A percentile compares a stretch with the other conserved stretches of the same genome.
phyloP scores from a whole-genome alignment of 2,329 filamentous ascomycete genomes.

The Sphaerostilbella broomeana region DNA sequence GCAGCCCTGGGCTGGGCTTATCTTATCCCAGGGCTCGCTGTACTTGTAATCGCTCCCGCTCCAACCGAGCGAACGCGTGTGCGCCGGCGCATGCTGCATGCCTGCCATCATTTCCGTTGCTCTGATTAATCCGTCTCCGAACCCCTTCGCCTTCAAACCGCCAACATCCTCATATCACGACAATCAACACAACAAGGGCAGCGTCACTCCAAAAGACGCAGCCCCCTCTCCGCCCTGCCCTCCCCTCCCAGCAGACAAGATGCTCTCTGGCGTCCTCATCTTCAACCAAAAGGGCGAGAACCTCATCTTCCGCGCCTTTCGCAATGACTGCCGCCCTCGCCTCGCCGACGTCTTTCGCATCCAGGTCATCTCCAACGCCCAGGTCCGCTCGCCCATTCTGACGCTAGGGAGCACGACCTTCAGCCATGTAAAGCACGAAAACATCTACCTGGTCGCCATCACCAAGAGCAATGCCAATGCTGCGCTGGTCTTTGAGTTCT shows the following conservation, averaged over 20 bases:
- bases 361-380: constrained; percentile 96
- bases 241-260: constrained; percentile 40
- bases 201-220: too few species aligned
- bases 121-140: too few species aligned
- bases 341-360: constrained; percentile 99
- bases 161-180: too few species aligned
- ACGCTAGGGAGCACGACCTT: constrained; percentile 97
- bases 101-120: too few species aligned
- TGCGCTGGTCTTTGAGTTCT: constrained; percentile 93
- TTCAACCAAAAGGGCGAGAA: constrained; percentile 99
- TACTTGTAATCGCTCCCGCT: background rate
- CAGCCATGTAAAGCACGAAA: constrained; percentile 98
- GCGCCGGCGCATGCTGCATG: too few species aligned
- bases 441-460: constrained; percentile 95
- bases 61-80: too few species aligned
- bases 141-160: too few species aligned
- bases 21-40: background rate
- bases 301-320: constrained; percentile 97
- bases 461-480: constrained; percentile 99
- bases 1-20: too few species aligned
- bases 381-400: constrained; percentile 94
- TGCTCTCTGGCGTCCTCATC: constrained; percentile 95
- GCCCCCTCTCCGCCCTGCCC: too few species aligned
- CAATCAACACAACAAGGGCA: too few species aligned
- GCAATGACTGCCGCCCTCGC: constrained; percentile 94